These are phyloP conservation scores for Zygotorulaspora florentina DNA, from an alignment of 805 yeast species.

Conservation along the genomic window DNA sequence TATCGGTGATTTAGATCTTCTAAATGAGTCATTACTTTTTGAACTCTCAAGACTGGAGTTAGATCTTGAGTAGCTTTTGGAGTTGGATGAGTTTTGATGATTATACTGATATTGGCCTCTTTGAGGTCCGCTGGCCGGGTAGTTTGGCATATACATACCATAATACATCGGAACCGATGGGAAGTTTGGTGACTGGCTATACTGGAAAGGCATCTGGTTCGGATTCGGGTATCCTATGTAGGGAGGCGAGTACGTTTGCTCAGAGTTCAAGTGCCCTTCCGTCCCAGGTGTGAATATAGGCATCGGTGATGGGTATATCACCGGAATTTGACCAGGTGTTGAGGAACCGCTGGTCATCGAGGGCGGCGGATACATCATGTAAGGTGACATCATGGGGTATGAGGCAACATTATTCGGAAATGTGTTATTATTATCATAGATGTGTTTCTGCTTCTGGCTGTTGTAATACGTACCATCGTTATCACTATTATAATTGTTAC, in stretches of 20 bases:
- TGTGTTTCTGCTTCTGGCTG: constrained; percentile 9
- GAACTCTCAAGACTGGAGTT: constrained; percentile 1
- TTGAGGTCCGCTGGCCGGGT: neutral
- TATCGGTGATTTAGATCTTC: neutral
- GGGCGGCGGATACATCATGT: constrained; percentile 15
- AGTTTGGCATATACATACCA: constrained; percentile 3
- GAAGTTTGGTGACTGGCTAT: constrained; percentile 1
- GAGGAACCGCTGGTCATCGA: constrained; percentile 3
- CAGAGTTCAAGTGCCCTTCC: constrained; percentile 1
- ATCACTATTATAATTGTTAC: constrained; percentile 5
- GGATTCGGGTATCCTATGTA: constrained; percentile 7
- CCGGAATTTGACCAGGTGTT: constrained; percentile 6
- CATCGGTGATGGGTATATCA: constrained; percentile 10
- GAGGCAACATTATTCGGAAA: constrained; percentile 9
- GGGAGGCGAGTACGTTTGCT: constrained; percentile 2
- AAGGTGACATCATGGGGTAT: neutral
- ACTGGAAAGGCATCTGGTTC: constrained; percentile 5
- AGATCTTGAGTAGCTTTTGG: neutral
- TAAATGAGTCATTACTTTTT: neutral
- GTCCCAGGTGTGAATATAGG: constrained; percentile 16
- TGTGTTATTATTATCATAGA: neutral
- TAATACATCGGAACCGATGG: constrained; percentile 3
- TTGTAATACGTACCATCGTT: constrained; percentile 4
- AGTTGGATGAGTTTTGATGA: neutral
- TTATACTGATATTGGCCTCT: neutral